Evolutionary conservation across 805 yeast species (phyloP).

Genomic region (Nakazawaea wickerhamii): DNA sequence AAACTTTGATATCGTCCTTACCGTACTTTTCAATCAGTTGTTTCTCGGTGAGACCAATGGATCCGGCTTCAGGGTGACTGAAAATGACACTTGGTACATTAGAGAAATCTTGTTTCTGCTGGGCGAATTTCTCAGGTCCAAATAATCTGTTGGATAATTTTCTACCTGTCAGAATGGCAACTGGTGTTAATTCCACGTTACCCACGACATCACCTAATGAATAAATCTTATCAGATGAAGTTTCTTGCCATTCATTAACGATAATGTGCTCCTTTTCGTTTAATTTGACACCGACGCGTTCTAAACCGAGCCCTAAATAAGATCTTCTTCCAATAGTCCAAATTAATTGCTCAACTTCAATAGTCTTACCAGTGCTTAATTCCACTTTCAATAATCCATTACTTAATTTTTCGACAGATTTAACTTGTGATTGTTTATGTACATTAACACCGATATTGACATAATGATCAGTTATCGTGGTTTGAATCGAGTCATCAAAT

Average conservation of each 20-base stretch:
- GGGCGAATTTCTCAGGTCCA: conserved; percentile 65
- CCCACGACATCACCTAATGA: conserved; percentile 96
- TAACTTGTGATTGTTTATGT: conserved; percentile 58
- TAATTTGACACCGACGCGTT: conserved; percentile 64
- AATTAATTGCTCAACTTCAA: conserved; percentile 74
- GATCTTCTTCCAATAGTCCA: conserved; percentile 96
- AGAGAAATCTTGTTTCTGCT: conserved; percentile 76
- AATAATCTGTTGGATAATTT: conserved; percentile 86
- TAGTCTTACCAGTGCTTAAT: conserved; percentile 33
- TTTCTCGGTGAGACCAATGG: conserved; percentile 80
- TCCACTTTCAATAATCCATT: conserved; percentile 45
- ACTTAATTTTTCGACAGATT: conserved; percentile 40
- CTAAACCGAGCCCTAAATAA: conserved; percentile 66
- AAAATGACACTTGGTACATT: conserved; percentile 96
- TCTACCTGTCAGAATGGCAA: conserved; percentile 98
- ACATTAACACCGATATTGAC: conserved; percentile 76
- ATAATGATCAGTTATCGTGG: conserved; percentile 75
- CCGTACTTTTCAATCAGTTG: conserved; percentile 80
- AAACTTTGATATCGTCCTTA: conserved; percentile 69
- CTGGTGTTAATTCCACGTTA: conserved; percentile 91
- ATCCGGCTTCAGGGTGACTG: conserved; percentile 96
- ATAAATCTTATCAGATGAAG: conserved; percentile 63
- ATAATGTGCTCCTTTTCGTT: conserved; percentile 57
- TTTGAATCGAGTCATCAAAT: conserved; percentile 78
- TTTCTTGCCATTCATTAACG: conserved; percentile 86